phyloP scores from a whole-genome alignment of 345 rosid species.

The Populus tremula region DNA sequence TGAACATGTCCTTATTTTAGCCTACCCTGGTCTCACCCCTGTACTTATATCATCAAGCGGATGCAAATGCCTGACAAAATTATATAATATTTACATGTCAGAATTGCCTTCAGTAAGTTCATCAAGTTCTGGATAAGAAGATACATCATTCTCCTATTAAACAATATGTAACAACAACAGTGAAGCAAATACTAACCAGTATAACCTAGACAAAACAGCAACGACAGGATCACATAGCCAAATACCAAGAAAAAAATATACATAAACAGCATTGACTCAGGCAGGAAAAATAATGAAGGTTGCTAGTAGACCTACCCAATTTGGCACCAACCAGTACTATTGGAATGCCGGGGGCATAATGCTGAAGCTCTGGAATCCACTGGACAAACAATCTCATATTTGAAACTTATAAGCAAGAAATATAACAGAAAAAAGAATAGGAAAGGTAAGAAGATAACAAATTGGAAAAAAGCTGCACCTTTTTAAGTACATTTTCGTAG shows the following conservation, averaged over 20 bases:
- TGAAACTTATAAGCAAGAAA: conserved; percentile 16
- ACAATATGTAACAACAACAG: neutral
- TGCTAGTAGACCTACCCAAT: conserved; percentile 52
- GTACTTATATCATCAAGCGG: too few species aligned
- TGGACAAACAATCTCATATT: conserved; percentile 38
- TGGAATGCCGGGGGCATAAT: conserved; percentile 87
- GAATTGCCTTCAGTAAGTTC: neutral
- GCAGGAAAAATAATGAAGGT: neutral
- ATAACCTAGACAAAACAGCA: neutral
- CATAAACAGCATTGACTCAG: neutral
- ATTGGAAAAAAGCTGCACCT: conserved; percentile 41
- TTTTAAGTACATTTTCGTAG: conserved; percentile 86
- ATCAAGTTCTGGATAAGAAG: neutral
- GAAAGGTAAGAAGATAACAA: neutral
- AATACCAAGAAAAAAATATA: neutral
- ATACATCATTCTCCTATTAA: neutral
- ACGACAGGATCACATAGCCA: neutral
- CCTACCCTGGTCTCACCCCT: neutral
- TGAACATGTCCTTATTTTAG: neutral
- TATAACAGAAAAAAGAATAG: neutral
- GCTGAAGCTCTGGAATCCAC: conserved; percentile 99
- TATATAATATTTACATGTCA: neutral
- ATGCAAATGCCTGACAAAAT: neutral
- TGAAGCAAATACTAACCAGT: neutral
- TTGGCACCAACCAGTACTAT: conserved; percentile 89